These are phyloP conservation scores for Rutstroemia sp. DNA, from an alignment of 2,329 filamentous ascomycete genomes.

Conservation along the genomic window DNA sequence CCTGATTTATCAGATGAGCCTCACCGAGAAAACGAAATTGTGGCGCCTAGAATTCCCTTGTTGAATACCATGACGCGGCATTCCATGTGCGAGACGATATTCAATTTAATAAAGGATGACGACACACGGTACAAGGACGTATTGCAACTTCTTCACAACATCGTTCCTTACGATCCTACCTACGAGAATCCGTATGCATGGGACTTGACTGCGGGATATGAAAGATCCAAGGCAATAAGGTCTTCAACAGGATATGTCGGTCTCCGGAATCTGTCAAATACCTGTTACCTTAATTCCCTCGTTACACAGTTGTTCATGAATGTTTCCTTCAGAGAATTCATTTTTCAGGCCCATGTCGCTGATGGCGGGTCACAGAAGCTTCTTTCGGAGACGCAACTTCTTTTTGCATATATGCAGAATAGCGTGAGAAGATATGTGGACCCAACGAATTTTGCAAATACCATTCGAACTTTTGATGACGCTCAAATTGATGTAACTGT, in stretches of 20 bases:
- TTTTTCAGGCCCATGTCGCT: slow-evolving; percentile 54
- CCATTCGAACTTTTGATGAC: slow-evolving; percentile 77
- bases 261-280: slow-evolving; percentile 86
- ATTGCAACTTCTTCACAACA: slow-evolving; percentile 41
- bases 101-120: slow-evolving; percentile 46
- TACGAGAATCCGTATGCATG: slow-evolving; percentile 47
- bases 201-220: slow-evolving; percentile 54
- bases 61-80: slow-evolving; percentile 49
- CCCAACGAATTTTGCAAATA: slow-evolving; percentile 62
- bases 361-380: slow-evolving; percentile 57
- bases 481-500: slow-evolving; percentile 75
- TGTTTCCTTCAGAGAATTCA: slow-evolving; percentile 74
- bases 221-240: slow-evolving; percentile 61
- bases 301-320: slow-evolving; percentile 98
- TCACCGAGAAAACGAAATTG: slow-evolving; percentile 19
- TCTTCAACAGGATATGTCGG: slow-evolving; percentile 79
- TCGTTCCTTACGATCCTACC: slow-evolving; percentile 42
- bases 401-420: slow-evolving; percentile 84
- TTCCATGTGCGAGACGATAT: slow-evolving; percentile 54
- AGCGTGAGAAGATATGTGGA: slow-evolving; percentile 68
- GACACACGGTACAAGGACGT: slow-evolving; percentile 41
- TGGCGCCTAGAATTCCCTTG: slow-evolving; percentile 36
- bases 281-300: slow-evolving; percentile 94
- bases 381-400: slow-evolving; percentile 66
- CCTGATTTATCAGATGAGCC: slow-evolving; percentile 38